Evolutionary conservation across 345 rosid species (phyloP).

Genomic region (Eucalyptus caleyi): DNA sequence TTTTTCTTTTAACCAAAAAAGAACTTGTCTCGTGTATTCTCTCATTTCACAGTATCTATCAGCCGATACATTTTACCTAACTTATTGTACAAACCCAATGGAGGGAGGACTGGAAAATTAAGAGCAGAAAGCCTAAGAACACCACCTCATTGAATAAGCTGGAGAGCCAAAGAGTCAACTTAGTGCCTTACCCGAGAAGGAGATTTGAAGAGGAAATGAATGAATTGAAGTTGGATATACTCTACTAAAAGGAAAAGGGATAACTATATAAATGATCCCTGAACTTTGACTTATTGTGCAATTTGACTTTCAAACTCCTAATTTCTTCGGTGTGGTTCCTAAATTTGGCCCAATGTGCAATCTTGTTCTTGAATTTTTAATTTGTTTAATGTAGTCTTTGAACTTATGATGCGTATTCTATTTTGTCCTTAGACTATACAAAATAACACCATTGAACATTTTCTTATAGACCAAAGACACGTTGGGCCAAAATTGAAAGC

Average conservation of each 20-base stretch:
- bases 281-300: accelerated
- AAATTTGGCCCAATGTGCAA: too few relatives aligned
- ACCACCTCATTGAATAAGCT: background rate
- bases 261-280: too few relatives aligned
- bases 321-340: accelerated
- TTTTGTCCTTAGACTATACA: too few relatives aligned
- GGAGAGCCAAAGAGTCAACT: background rate
- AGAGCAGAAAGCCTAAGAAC: background rate
- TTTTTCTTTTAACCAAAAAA: background rate
- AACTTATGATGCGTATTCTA: background rate
- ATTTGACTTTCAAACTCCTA: accelerated
- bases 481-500: too few relatives aligned
- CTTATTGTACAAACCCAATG: background rate
- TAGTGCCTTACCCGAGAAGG: background rate
- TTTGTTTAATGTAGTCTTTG: accelerated
- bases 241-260: background rate
- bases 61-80: background rate
- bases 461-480: accelerated
- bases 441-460: accelerated
- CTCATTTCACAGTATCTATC: background rate
- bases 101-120: background rate
- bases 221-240: background rate
- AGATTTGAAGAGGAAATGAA: background rate
- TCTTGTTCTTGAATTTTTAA: accelerated
- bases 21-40: background rate